phyloP scores from a whole-genome alignment of 2,329 filamentous ascomycete species.

The Didymella exigua region DNA sequence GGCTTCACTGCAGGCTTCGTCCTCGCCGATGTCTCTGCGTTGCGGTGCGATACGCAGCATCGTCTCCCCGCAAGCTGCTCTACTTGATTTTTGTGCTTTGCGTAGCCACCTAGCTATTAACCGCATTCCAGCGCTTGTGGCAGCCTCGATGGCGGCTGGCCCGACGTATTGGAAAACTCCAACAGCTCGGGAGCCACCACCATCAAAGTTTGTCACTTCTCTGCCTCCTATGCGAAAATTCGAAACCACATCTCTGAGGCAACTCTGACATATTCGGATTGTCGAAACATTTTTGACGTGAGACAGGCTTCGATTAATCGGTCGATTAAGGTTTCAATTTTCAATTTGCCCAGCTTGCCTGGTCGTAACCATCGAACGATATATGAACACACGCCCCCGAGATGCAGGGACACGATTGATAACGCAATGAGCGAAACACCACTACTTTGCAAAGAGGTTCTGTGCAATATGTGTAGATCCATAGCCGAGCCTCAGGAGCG shows the following conservation, averaged over 20 bases:
- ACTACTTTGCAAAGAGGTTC: neutral
- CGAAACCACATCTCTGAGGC: neutral
- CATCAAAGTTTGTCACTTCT: neutral
- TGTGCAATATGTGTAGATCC: neutral
- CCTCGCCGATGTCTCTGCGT: conserved; percentile 25
- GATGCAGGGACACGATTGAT: neutral
- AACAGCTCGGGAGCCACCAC: neutral
- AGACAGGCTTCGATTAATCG: neutral
- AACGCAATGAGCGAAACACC: neutral
- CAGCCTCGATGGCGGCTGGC: conserved; percentile 20
- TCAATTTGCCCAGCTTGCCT: neutral
- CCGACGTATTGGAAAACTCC: neutral
- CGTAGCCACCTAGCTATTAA: conserved; percentile 18
- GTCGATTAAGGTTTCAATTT: neutral
- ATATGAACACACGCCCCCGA: neutral
- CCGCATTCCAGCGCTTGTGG: conserved; percentile 28
- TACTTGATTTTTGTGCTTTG: conserved; percentile 4
- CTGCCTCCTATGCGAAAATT: neutral
- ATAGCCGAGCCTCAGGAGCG: neutral
- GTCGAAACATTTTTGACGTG: neutral
- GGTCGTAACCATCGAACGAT: neutral
- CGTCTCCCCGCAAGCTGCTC: conserved; percentile 9
- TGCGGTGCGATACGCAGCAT: conserved; percentile 10
- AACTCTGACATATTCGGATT: neutral
- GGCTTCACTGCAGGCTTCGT: conserved; percentile 20